phyloP scores from a whole-genome alignment of 305 asterid species.

The Fraxinus xanthoxyloides region DNA sequence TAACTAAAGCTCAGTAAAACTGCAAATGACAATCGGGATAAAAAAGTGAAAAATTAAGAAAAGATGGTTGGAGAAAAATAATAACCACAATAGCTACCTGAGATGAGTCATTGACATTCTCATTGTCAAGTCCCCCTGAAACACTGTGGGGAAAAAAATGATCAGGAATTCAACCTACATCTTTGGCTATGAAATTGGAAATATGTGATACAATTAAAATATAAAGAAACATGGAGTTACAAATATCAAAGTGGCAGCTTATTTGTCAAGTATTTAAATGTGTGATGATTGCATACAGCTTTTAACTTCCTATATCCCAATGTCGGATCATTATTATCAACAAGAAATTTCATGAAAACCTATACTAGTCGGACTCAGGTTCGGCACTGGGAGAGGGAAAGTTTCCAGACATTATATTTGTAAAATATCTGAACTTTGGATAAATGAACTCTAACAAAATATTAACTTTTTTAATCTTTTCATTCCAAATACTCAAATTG shows the following conservation, averaged over 20 bases:
- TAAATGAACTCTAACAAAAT: not conserved
- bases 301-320: not conserved
- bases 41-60: not conserved
- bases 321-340: not conserved
- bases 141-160: conserved; percentile 23
- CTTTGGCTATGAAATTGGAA: conserved; percentile 10
- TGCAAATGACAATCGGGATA: not conserved
- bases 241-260: not conserved
- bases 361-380: not conserved
- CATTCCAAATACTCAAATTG: not conserved
- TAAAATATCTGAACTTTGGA: not conserved
- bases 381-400: not conserved
- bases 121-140: conserved; percentile 19
- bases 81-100: conserved; percentile 32
- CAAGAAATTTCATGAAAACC: not conserved
- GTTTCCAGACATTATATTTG: not conserved
- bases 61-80: conserved; percentile 10
- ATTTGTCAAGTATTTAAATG: not conserved
- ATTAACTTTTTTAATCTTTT: not conserved
- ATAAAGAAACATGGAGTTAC: conserved; percentile 4
- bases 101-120: conserved; percentile 22
- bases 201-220: conserved; percentile 17
- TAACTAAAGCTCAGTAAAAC: conserved; percentile 9
- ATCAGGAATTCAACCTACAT: conserved; percentile 10
- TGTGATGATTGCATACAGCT: not conserved